Evolutionary conservation across 768 basidiomycete genomes (phyloP), one percentile per base, ranked within the genome.

Genomic region (Pulveroboletus sp.): DNA sequence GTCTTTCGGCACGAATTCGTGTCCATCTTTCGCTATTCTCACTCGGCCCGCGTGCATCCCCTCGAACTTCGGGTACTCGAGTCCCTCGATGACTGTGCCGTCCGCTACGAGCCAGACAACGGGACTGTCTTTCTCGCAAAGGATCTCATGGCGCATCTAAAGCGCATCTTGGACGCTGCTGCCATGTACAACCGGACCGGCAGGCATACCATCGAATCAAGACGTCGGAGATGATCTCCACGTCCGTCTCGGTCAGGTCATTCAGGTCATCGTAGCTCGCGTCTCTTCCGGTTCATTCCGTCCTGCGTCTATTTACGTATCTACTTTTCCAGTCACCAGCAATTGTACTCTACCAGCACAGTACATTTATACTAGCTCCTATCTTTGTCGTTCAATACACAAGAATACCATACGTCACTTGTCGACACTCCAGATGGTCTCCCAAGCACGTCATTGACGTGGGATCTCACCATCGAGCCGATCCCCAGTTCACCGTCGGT

Each of bases 101-200:
- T 76, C 35, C 73, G 71, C 10, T 82, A 82, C 49, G 81, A 84
- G 49, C 76, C 79, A 53, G 81, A 82, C 47, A 80, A 66, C 41
- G 81, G 74, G 48, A 79, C 76, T 5, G 80, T 82, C 11, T 83
- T 82, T 54, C 69, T 84, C 21, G 79, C 81, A 8, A 76, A 73
- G 47, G 72, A 79, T 31, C 62, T 64, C 26, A 58, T 70, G 59
- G 48, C 46, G 6, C 64, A 55, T 44, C 36, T 68, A 2, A 65
- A 57, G 36, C 57, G 63, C 26, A 65, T 68, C 14, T 28, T 70
- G 48, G 58, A 71, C 35, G 55, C 67, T 35, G 37, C 56, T 18
- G 51, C 57, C 35, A 51, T 55, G 53, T 15, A 56, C 10, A 54
- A 54, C 37, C 49, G 48, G 41, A 32, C 40, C 6, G 45, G 55